phyloP scores from a whole-genome alignment of 1,139 yeast species.

The Meyerozyma sp. region DNA sequence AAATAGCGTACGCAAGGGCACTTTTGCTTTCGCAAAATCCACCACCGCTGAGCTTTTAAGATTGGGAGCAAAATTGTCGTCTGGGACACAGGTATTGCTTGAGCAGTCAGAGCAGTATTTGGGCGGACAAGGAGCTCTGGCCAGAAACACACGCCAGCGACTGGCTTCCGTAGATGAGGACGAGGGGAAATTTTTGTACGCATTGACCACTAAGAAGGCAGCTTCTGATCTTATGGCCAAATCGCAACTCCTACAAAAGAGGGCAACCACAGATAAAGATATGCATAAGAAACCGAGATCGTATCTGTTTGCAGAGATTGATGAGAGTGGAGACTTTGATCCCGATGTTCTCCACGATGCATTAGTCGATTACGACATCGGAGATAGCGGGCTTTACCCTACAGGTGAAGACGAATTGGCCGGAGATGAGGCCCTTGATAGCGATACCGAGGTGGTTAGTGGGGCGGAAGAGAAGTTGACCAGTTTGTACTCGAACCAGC shows the following conservation, averaged over 20 bases:
- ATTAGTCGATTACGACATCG: constrained; percentile 17
- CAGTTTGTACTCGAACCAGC: constrained; percentile 85
- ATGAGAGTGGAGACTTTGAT: constrained; percentile 12
- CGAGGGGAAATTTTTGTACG: background rate
- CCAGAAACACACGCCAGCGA: constrained; percentile 16
- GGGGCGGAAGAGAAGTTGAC: constrained; percentile 34
- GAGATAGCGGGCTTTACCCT: constrained; percentile 12
- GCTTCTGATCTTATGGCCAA: background rate
- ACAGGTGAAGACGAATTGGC: constrained; percentile 21
- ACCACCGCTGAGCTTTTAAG: constrained; percentile 79
- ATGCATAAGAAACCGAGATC: background rate
- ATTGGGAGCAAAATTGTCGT: constrained; percentile 80
- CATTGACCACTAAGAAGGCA: background rate
- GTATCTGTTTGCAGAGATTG: constrained; percentile 10
- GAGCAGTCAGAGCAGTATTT: constrained; percentile 75
- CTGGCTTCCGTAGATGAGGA: background rate
- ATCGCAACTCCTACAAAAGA: background rate
- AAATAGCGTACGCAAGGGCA: constrained; percentile 73
- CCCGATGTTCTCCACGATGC: constrained; percentile 9
- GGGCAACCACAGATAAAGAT: background rate
- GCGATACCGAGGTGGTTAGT: constrained; percentile 11
- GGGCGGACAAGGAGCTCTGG: constrained; percentile 61
- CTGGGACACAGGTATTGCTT: constrained; percentile 79
- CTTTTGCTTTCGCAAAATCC: constrained; percentile 68
- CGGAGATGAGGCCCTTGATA: constrained; percentile 17